phyloP scores from a whole-genome alignment of 768 basidiomycete species.

The Dentipellis fragilis region DNA sequence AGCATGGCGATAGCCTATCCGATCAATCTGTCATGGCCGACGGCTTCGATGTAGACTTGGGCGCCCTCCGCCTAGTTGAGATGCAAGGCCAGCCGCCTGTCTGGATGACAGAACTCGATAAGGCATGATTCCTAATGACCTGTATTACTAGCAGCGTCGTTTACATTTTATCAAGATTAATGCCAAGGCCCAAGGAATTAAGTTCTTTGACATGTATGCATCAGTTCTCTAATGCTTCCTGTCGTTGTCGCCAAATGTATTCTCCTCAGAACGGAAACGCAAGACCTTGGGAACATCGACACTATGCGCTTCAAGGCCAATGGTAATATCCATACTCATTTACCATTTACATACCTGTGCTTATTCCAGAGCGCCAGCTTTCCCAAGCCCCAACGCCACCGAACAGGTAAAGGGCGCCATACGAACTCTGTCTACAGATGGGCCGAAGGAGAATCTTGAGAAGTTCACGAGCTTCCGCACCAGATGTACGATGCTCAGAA shows the following conservation, averaged over 20 bases:
- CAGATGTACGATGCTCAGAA: constrained; percentile 40
- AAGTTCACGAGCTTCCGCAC: constrained; percentile 66
- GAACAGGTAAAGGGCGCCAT: constrained; percentile 50
- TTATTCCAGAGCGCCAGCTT: constrained; percentile 31
- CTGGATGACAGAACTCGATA: constrained; percentile 86
- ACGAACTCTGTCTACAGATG: constrained; percentile 55
- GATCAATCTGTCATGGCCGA: neutral
- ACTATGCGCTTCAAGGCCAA: no score
- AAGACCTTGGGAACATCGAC: constrained; percentile 5
- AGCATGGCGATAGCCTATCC: neutral
- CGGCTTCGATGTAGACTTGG: constrained; percentile 52
- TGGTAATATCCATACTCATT: no score
- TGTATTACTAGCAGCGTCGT: neutral
- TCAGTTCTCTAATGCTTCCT: no score
- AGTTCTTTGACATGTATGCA: constrained; percentile 80
- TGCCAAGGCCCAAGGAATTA: constrained; percentile 65
- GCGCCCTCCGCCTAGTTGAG: constrained; percentile 65
- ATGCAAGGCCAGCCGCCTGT: constrained; percentile 59
- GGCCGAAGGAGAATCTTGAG: constrained; percentile 52
- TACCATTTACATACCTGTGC: neutral
- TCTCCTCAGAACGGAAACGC: constrained; percentile 10
- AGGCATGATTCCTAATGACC: constrained; percentile 33
- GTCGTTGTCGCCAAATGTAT: neutral
- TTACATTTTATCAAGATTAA: constrained; percentile 42
- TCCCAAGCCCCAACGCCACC: constrained; percentile 51